Conservation (phyloP, 306 rosid genomes). For the Dryas drummondii region DNA sequence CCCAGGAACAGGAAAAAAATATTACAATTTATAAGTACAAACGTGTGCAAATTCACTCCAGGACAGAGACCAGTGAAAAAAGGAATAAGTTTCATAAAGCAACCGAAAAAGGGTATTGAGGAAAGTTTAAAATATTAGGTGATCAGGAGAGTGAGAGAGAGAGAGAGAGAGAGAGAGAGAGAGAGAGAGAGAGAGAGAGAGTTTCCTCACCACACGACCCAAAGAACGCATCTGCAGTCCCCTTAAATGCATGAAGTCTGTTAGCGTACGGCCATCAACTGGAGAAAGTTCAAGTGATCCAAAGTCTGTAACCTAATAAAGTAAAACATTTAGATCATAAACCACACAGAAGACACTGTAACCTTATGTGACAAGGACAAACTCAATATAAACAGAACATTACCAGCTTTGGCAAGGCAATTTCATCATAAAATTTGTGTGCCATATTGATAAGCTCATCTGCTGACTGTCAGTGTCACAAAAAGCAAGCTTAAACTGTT, state of each 20-base stretch:
- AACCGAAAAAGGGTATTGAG: not conserved
- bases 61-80: not conserved
- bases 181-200: conserved; percentile 13
- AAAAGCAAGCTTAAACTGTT: conserved; percentile 29
- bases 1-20: conserved; percentile 33
- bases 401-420: conserved; percentile 98
- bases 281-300: conserved; percentile 99
- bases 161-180: not conserved
- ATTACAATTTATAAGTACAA: conserved; percentile 3
- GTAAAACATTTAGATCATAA: conserved; percentile 31
- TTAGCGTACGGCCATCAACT: conserved; percentile 93
- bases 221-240: conserved; percentile 79
- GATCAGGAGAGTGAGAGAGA: no score
- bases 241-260: conserved; percentile 98
- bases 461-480: conserved; percentile 53
- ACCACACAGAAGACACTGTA: conserved; percentile 13
- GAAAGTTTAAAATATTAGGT: not conserved
- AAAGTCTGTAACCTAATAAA: conserved; percentile 76
- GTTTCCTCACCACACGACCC: conserved; percentile 83
- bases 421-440: conserved; percentile 75
- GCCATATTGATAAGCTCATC: conserved; percentile 75
- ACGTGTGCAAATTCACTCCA: not conserved
- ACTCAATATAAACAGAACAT: conserved; percentile 4
- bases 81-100: not conserved
- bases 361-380: conserved; percentile 12